Evolutionary conservation across 208 protist genomes (phyloP).

Genomic region (Acanthamoeba triangularis): DNA sequence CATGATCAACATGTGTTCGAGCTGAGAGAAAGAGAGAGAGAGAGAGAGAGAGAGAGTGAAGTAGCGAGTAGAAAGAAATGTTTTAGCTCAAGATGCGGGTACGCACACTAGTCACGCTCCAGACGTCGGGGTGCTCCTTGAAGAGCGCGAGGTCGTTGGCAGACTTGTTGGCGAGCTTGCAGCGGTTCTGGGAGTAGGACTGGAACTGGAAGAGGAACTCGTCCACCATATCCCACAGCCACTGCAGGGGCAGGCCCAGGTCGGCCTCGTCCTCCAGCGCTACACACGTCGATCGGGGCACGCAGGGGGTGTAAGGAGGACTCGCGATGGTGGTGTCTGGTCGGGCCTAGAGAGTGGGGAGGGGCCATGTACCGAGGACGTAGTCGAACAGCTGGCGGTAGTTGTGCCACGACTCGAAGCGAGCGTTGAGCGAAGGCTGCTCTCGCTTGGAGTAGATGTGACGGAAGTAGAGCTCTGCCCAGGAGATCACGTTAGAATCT

Average conservation of each 20-base stretch:
- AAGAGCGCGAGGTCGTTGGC: conserved; percentile 85
- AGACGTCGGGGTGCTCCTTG: conserved; percentile 82
- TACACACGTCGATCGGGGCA: not conserved
- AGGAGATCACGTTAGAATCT: conserved; percentile 72
- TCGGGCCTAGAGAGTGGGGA: not conserved
- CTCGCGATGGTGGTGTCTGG: not conserved
- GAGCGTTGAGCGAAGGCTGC: conserved; percentile 85
- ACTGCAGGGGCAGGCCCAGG: conserved; percentile 91
- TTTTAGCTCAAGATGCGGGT: too few species aligned
- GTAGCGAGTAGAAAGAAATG: too few species aligned
- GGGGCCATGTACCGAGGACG: conserved; percentile 82
- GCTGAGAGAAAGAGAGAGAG: too few species aligned
- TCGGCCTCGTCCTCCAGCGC: conserved; percentile 74
- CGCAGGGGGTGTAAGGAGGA: not conserved
- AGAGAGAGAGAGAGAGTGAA: too few species aligned
- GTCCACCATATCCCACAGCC: conserved; percentile 95
- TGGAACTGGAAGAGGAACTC: conserved; percentile 95
- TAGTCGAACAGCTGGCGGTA: conserved; percentile 92
- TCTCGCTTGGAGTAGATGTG: conserved; percentile 92
- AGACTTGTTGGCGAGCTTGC: conserved; percentile 85
- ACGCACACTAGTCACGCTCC: conserved; percentile 85
- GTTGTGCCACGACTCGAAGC: conserved; percentile 91
- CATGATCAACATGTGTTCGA: not conserved
- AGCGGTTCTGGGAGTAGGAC: conserved; percentile 88
- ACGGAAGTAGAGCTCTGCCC: conserved; percentile 92